These are phyloP conservation scores for Mycosphaerella sp. DNA, from an alignment of 2,329 filamentous ascomycete species.

Conservation along the genomic window DNA sequence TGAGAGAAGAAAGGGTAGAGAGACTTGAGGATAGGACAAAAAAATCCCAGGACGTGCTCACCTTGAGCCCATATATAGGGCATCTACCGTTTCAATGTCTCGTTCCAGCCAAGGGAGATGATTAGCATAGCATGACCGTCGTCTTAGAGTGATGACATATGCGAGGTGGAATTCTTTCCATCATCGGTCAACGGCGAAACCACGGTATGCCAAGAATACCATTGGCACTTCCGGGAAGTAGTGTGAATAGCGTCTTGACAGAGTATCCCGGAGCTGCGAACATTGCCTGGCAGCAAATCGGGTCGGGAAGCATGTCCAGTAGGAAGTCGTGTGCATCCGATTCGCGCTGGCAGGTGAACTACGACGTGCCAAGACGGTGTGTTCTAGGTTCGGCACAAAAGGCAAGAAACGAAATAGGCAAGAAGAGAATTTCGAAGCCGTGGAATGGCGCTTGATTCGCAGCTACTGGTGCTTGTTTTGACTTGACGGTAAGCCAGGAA, in stretches of 20 bases:
- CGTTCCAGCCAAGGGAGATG: background rate
- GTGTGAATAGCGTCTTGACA: no score
- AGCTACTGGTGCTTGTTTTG: background rate
- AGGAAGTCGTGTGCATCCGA: background rate
- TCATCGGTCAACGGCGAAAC: background rate
- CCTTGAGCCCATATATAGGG: background rate
- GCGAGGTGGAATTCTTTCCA: background rate
- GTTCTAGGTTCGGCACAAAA: no score
- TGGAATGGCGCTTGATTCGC: background rate
- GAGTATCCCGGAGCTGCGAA: no score
- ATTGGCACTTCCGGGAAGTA: background rate
- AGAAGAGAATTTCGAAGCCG: background rate
- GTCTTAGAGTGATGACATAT: background rate
- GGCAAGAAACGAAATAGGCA: background rate
- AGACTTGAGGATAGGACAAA: background rate
- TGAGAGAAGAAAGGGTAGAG: background rate
- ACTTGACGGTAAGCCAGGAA: background rate
- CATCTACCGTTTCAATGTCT: no score
- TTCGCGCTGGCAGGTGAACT: background rate
- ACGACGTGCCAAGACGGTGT: no score
- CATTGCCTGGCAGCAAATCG: no score
- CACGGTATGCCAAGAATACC: background rate
- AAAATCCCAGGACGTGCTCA: background rate
- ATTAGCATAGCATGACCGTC: background rate
- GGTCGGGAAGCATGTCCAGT: no score